Conservation (phyloP, 495 filamentous ascomycete genomes). For the Astrothelium macrocarpum region DNA sequence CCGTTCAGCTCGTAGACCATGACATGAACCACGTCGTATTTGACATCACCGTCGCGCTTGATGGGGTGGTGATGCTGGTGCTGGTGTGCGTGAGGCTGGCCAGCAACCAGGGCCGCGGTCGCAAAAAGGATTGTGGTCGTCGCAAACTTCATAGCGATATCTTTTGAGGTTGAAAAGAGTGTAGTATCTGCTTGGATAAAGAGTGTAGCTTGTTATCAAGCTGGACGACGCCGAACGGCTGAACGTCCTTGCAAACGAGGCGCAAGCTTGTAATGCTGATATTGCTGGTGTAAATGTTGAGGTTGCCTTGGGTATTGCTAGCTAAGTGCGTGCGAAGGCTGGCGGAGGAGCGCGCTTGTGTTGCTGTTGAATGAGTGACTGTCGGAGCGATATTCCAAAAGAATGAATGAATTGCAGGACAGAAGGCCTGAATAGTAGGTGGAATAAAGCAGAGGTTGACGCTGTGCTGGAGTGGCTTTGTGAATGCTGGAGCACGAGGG, state of each 20-base stretch:
- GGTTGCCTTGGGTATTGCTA: too few species aligned
- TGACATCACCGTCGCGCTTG: constrained; percentile 9
- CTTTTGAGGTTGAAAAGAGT: not conserved
- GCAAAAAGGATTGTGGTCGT: constrained; percentile 20
- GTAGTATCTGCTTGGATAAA: not conserved
- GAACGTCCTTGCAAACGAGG: not conserved
- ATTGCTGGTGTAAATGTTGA: too few species aligned
- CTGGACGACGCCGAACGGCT: not conserved
- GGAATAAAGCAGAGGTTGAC: constrained; percentile 13
- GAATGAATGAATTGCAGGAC: constrained; percentile 20
- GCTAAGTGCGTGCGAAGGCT: constrained; percentile 3
- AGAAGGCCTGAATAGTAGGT: constrained; percentile 11
- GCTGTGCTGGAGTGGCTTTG: not conserved
- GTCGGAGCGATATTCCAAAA: constrained; percentile 11
- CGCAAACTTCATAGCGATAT: constrained; percentile 23
- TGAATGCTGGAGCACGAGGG: not conserved
- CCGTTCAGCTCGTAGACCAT: constrained; percentile 30
- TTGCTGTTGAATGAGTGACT: not conserved
- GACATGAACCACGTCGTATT: constrained; percentile 24
- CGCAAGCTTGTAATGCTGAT: constrained; percentile 7
- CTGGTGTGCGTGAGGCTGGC: constrained; percentile 28
- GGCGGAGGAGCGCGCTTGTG: too few species aligned
- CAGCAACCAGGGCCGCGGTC: constrained; percentile 25
- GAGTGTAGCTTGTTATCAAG: not conserved
- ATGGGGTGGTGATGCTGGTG: constrained; percentile 25